Percentiles rank a stretch among this genome's conserved stretches.
phyloP scores from a whole-genome alignment of 257 asterid species.

The Fraxinus anomala region DNA sequence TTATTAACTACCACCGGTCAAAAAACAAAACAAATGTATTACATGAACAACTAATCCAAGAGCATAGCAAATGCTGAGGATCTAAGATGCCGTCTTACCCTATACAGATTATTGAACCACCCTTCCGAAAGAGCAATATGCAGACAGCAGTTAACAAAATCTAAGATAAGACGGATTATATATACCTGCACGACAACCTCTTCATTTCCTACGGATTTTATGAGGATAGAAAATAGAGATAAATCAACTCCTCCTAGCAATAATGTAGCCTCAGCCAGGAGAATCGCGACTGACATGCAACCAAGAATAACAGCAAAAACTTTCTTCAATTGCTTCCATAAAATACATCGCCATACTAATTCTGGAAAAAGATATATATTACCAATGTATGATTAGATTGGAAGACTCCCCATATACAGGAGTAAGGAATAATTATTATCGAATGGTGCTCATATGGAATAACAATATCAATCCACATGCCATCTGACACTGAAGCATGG shows the following conservation, averaged over 20 bases:
- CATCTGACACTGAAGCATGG: neutral
- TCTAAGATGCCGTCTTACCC: neutral
- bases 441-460: slow-evolving; percentile 1
- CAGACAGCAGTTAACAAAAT: slow-evolving; percentile 12
- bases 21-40: neutral
- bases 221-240: slow-evolving; percentile 84
- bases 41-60: neutral
- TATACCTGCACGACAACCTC: slow-evolving; percentile 96
- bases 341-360: slow-evolving; percentile 86
- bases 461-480: neutral
- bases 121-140: neutral
- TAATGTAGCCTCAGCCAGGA: slow-evolving; percentile 96
- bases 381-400: slow-evolving; percentile 10
- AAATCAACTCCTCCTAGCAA: slow-evolving; percentile 95
- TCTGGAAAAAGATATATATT: slow-evolving; percentile 50
- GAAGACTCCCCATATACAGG: slow-evolving; percentile 3
- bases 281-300: slow-evolving; percentile 90
- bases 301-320: slow-evolving; percentile 81
- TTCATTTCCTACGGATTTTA: slow-evolving; percentile 82
- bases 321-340: slow-evolving; percentile 71
- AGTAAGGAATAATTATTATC: neutral
- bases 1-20: neutral
- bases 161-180: slow-evolving; percentile 18
- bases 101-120: neutral
- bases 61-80: neutral